These are phyloP conservation scores for Aspergillus caelatus DNA, from an alignment of 2,329 filamentous ascomycete species.

Conservation along the genomic window DNA sequence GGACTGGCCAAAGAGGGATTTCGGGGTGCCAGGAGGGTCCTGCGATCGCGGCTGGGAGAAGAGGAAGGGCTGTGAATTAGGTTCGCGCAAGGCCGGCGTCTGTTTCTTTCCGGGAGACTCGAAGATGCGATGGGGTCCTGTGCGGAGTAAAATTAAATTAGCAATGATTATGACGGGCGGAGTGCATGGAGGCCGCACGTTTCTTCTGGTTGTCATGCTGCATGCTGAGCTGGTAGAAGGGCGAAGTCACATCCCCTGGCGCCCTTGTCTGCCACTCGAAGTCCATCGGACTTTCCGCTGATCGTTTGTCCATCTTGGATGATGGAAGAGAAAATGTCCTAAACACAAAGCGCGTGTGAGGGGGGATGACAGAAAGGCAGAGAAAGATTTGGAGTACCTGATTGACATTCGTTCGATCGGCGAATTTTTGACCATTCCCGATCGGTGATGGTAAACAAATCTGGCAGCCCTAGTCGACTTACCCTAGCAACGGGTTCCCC, in stretches of 20 bases:
- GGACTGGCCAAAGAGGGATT: conserved; percentile 41
- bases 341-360: background rate
- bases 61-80: conserved; percentile 53
- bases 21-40: conserved; percentile 33
- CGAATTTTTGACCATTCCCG: conserved; percentile 11
- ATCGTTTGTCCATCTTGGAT: conserved; percentile 40
- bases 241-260: conserved; percentile 49
- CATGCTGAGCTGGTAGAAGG: conserved; percentile 51
- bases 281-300: conserved; percentile 54
- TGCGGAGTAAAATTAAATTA: background rate
- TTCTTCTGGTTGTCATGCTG: conserved; percentile 47
- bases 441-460: conserved; percentile 14
- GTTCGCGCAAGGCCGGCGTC: conserved; percentile 51
- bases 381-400: background rate
- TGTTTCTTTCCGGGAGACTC: conserved; percentile 53
- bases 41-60: conserved; percentile 46
- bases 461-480: background rate
- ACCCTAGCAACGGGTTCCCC: background rate
- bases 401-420: background rate
- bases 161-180: background rate
- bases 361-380: background rate
- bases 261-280: conserved; percentile 52
- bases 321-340: conserved; percentile 24
- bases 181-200: conserved; percentile 35
- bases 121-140: conserved; percentile 45